phyloP scores from a whole-genome alignment of 1,139 yeast genomes.

The Candida pseudoviswanathii region DNA sequence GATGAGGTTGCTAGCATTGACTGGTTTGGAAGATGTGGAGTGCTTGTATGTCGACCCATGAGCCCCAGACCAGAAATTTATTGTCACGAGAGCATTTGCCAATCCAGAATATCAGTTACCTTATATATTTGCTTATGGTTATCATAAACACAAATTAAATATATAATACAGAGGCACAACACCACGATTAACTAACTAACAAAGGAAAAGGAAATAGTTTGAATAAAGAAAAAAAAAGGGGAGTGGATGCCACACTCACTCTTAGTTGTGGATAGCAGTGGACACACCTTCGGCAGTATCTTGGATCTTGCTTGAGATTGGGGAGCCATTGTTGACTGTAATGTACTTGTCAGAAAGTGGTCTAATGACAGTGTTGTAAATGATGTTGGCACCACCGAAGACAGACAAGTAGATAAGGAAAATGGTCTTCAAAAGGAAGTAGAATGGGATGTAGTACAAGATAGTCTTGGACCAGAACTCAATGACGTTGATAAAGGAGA shows the following conservation, averaged over 20 bases:
- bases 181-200: not conserved
- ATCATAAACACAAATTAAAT: conserved; percentile 1
- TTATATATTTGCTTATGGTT: not conserved
- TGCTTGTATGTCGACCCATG: conserved; percentile 10
- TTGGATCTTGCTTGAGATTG: conserved; percentile 36
- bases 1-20: conserved; percentile 12
- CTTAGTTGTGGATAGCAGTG: conserved; percentile 16
- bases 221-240: not conserved
- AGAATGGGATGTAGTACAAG: conserved; percentile 93
- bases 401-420: conserved; percentile 87
- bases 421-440: conserved; percentile 89
- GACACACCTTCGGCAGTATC: conserved; percentile 56
- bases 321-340: conserved; percentile 26
- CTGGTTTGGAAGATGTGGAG: conserved; percentile 18
- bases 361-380: conserved; percentile 64
- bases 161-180: conserved; percentile 3
- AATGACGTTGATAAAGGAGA: conserved; percentile 83
- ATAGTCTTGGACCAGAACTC: conserved; percentile 97
- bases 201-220: not conserved
- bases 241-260: not conserved
- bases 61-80: no score
- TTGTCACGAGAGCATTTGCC: no score
- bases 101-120: no score
- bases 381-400: conserved; percentile 78
- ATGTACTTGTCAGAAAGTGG: conserved; percentile 72